Percentiles rank a stretch among this genome's conserved stretches.
Evolutionary conservation across 2,329 filamentous ascomycete species (phyloP).

Genomic region (Aspergillus piperis): DNA sequence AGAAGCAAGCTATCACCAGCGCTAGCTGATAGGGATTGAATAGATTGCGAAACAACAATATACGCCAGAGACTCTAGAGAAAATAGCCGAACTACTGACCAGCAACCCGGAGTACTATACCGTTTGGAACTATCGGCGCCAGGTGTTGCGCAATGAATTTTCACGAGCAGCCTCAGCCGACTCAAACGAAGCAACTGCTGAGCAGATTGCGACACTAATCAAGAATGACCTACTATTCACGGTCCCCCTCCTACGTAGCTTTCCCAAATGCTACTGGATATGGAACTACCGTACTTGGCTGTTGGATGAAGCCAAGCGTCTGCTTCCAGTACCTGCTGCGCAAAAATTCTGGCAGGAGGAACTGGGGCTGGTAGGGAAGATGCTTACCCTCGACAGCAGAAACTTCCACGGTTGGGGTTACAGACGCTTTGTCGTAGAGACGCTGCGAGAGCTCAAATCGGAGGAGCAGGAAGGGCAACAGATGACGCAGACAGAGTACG

Average conservation of each 20-base stretch:
- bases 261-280: conserved; percentile 98
- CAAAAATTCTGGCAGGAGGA: conserved; percentile 79
- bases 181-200: conserved; percentile 41
- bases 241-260: conserved; percentile 78
- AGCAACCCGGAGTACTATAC: conserved; percentile 54
- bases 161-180: conserved; percentile 24
- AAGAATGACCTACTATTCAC: conserved; percentile 77
- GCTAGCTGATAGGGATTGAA: conserved; percentile 7
- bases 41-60: conserved; percentile 45
- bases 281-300: conserved; percentile 96
- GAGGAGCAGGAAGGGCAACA: conserved; percentile 51
- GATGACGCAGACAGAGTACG: conserved; percentile 78
- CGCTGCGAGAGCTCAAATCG: conserved; percentile 63
- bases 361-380: conserved; percentile 78
- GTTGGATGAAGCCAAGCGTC: conserved; percentile 67
- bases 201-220: conserved; percentile 57
- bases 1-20: background rate
- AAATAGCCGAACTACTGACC: conserved; percentile 46
- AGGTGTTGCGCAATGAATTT: conserved; percentile 66
- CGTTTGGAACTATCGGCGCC: conserved; percentile 61
- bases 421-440: conserved; percentile 73
- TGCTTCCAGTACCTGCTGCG: conserved; percentile 60
- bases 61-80: conserved; percentile 45
- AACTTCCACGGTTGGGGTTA: conserved; percentile 99
- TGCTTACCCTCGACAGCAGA: conserved; percentile 80